These are phyloP conservation scores for Solanum sparsipilum DNA, from an alignment of 257 asterid genomes.

Conservation along the genomic window DNA sequence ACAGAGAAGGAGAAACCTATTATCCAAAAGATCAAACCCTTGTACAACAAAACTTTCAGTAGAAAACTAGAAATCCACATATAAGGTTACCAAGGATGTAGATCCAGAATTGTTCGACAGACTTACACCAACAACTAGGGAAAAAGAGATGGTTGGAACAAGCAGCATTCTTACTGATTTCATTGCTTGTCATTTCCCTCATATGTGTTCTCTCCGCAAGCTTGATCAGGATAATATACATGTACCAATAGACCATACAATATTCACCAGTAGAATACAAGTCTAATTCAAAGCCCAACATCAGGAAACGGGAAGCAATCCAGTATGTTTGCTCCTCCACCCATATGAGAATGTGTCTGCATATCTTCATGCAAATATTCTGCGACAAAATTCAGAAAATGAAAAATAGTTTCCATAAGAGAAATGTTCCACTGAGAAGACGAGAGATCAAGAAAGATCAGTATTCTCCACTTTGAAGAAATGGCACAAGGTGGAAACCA, in stretches of 20 bases:
- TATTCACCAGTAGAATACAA: slow-evolving; percentile 82
- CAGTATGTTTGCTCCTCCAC: slow-evolving; percentile 97
- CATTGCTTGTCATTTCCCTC: slow-evolving; percentile 53
- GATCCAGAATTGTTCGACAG: background rate
- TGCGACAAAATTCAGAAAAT: slow-evolving; percentile 14
- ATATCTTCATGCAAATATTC: slow-evolving; percentile 52
- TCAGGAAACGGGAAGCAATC: slow-evolving; percentile 86
- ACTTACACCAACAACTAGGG: slow-evolving; percentile 6
- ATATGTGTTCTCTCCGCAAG: slow-evolving; percentile 92
- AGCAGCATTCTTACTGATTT: slow-evolving; percentile 48
- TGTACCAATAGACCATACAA: slow-evolving; percentile 99
- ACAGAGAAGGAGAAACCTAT: background rate
- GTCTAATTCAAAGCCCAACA: slow-evolving; percentile 87
- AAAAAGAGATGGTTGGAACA: background rate
- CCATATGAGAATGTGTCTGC: slow-evolving; percentile 80
- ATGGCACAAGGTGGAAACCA: background rate
- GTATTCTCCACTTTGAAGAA: background rate
- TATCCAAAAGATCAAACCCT: background rate
- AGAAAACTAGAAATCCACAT: background rate
- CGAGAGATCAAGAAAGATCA: background rate
- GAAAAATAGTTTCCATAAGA: background rate
- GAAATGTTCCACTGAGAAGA: background rate
- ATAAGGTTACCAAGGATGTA: background rate
- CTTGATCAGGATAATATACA: slow-evolving; percentile 69
- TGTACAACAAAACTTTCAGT: background rate